Base-by-base conservation (phyloP, 345 rosid species). In the Draba incana region DNA sequence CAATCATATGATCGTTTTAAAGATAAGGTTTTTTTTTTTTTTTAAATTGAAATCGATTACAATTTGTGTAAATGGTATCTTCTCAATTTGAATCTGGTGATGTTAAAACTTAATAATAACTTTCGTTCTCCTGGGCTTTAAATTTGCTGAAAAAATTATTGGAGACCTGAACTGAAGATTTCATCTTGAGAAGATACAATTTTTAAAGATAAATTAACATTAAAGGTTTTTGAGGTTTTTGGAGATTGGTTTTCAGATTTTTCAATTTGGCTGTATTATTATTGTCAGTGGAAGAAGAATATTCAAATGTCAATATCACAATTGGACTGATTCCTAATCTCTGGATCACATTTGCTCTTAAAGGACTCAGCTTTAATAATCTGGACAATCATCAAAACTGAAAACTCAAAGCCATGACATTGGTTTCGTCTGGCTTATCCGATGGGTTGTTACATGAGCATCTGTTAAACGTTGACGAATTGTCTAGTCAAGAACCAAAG, bases 101-200 rank as follows among this genome's bases (percentile, higher is more conserved):
- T 80, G 85, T 68, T 43, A 59, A 39, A 64, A 28, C 24, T 7
- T 33, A 68, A 69, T 33, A 68, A 69, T 33, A 78, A 74, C 85
- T 77, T 79, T 83, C 79, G 72, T 82, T 81, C 89, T 85, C 77
- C 85, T 72, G 89, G 82, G 82, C 60, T 56, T 62, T 14, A 6
- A 35, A 6, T 35, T 28, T 79, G 82, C 81, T 70, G 82, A 81
- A 66, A 78, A 38, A 30, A 12, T 13, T 31, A 38, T 8, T 77
- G 81, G 81, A 79, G 82, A 81, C 81, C 81, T 81, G 80, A 81
- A 64, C 84, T 82, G 79, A 79, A 75, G 86, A 53, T 80, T 60
- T 43, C 10, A 39, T 43, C 15, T 7, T 27, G 41, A 10, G 60
- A 54, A 43, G 73, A 66, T 66, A 33, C 57, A 2, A 33, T 46